Percentiles rank a stretch among this genome's conserved stretches.
These are phyloP conservation scores for Discostella stelligeroides DNA, from an alignment of 108 stramenopile species.

Conservation along the genomic window DNA sequence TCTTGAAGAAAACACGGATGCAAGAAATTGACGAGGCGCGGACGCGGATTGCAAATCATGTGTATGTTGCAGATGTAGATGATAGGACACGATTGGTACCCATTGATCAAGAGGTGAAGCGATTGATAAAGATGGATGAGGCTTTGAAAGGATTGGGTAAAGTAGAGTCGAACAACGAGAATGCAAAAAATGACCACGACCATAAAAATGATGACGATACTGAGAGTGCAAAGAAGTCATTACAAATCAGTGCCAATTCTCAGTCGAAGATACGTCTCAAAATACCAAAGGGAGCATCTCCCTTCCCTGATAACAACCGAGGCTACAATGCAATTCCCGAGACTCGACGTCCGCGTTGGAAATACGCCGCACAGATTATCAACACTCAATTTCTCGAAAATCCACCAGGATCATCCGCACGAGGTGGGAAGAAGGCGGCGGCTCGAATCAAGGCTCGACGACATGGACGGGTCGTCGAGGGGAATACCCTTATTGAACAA, in stretches of 20 bases:
- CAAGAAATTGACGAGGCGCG: conserved; percentile 64
- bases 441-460: conserved; percentile 40
- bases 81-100: conserved; percentile 52
- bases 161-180: not conserved
- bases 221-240: conserved; percentile 11
- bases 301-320: conserved; percentile 57
- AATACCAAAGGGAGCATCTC: conserved; percentile 32
- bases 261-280: conserved; percentile 6
- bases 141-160: conserved; percentile 20
- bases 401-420: conserved; percentile 11
- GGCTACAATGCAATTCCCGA: conserved; percentile 15
- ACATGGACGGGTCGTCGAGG: conserved; percentile 44
- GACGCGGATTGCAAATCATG: conserved; percentile 59
- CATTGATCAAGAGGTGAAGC: conserved; percentile 52
- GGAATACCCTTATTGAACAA: conserved; percentile 78
- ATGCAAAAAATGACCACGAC: not conserved
- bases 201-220: conserved; percentile 26
- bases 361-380: conserved; percentile 82
- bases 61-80: conserved; percentile 80
- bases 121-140: conserved; percentile 32
- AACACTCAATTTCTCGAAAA: conserved; percentile 66
- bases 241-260: not conserved
- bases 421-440: conserved; percentile 27
- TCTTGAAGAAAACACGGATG: conserved; percentile 49
- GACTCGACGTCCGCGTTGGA: conserved; percentile 66